A percentile compares a stretch with the other conserved stretches of the same genome.
These are phyloP conservation scores for Plantago coronopus DNA, from an alignment of 305 asterid genomes.

Conservation along the genomic window DNA sequence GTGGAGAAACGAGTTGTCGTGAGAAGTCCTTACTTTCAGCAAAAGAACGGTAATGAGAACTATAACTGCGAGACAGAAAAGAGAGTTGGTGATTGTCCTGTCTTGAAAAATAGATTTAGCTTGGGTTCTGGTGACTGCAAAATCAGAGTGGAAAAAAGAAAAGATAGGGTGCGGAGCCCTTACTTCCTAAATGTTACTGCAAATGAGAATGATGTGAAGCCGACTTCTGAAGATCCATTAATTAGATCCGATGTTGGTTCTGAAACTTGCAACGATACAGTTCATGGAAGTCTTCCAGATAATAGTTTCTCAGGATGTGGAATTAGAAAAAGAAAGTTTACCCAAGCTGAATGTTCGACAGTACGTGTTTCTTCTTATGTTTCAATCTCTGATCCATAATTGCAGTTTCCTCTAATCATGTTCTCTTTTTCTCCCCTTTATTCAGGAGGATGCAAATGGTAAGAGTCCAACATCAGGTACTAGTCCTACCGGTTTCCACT, in stretches of 20 bases:
- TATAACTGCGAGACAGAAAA: conserved; percentile 26
- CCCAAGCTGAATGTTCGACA: conserved; percentile 31
- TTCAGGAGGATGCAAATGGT: conserved; percentile 38
- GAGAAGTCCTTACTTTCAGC: conserved; percentile 31
- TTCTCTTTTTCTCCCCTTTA: conserved; percentile 4
- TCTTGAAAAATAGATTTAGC: conserved; percentile 19
- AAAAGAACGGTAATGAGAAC: conserved; percentile 11
- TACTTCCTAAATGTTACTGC: conserved; percentile 33
- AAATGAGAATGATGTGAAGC: conserved; percentile 25
- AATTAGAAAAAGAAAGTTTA: conserved; percentile 47
- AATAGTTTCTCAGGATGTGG: conserved; percentile 29
- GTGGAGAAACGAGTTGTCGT: conserved; percentile 25
- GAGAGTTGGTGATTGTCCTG: conserved; percentile 21
- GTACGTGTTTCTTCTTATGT: conserved; percentile 42
- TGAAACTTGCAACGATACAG: conserved; percentile 25
- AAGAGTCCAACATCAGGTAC: conserved; percentile 35
- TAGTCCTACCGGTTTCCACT: background rate
- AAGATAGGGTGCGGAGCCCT: conserved; percentile 33
- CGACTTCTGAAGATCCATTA: conserved; percentile 26
- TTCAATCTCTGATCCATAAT: background rate
- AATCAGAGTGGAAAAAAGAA: conserved; percentile 26
- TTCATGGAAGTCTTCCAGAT: conserved; percentile 26
- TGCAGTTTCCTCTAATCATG: background rate
- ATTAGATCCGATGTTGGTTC: conserved; percentile 18
- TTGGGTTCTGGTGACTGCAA: conserved; percentile 29